phyloP scores from a whole-genome alignment of 176 grass and related monocot genomes.

The Hsuehochloa calcarea region DNA sequence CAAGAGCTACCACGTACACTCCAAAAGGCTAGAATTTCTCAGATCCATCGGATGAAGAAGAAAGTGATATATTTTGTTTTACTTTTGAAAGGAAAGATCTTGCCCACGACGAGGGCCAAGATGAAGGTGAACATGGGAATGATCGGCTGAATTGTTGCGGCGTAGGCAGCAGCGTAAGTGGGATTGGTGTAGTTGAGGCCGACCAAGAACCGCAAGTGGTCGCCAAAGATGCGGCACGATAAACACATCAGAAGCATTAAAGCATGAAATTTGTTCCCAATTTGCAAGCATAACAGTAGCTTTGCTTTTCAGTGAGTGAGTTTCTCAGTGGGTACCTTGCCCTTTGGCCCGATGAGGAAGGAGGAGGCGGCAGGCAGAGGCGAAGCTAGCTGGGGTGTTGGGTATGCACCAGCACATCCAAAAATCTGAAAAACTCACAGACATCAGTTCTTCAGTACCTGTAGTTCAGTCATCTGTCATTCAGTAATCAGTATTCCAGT shows the following conservation, averaged over 20 bases:
- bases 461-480: too few species aligned
- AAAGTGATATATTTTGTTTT: too few species aligned
- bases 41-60: too few species aligned
- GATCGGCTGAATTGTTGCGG: constrained; percentile 56
- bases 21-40: too few species aligned
- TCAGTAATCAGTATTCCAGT: too few species aligned
- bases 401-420: too few species aligned
- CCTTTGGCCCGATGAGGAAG: constrained; percentile 64
- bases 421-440: too few species aligned
- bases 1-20: too few species aligned
- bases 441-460: too few species aligned
- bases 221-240: constrained; percentile 66
- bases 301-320: constrained; percentile 19
- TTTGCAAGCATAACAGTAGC: neutral
- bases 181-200: constrained; percentile 89
- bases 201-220: constrained; percentile 84
- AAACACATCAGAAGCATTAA: constrained; percentile 9
- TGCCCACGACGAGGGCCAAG: constrained; percentile 58
- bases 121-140: constrained; percentile 89
- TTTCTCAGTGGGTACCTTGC: constrained; percentile 30
- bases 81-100: too few species aligned
- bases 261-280: neutral
- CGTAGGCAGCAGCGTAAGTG: constrained; percentile 52
- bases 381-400: too few species aligned
- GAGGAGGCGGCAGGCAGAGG: constrained; percentile 49